These are phyloP conservation scores for Cercospora sesami DNA, from an alignment of 2,329 filamentous ascomycete genomes.

Conservation along the genomic window DNA sequence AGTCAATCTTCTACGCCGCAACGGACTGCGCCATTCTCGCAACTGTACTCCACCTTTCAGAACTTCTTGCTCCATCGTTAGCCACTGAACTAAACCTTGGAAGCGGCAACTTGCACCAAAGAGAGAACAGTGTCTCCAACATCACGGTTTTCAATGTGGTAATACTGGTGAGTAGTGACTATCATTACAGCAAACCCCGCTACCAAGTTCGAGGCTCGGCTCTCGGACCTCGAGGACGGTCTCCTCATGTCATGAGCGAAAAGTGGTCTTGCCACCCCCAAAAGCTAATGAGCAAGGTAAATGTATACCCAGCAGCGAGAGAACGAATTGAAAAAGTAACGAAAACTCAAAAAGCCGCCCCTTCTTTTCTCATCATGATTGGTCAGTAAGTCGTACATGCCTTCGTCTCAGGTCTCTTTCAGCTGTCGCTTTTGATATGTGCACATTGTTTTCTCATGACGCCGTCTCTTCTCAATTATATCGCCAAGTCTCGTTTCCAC, in stretches of 20 bases:
- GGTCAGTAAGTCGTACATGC: conserved; percentile 1
- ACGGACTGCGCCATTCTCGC: too few relatives aligned
- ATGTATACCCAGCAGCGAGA: background rate
- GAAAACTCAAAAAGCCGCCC: background rate
- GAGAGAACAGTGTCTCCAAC: background rate
- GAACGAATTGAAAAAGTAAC: background rate
- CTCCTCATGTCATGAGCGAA: background rate
- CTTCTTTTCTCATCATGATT: background rate
- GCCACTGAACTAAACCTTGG: background rate
- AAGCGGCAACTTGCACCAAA: background rate
- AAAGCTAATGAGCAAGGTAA: background rate
- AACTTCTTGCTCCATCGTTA: background rate
- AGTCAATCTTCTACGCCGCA: background rate
- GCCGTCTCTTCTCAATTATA: conserved; percentile 27
- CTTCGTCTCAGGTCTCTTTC: background rate
- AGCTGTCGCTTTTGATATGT: background rate
- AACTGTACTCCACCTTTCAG: background rate
- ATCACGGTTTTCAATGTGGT: background rate
- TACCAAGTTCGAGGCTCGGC: background rate
- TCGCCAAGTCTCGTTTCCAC: conserved; percentile 30
- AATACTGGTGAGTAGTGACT: background rate
- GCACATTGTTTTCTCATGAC: background rate
- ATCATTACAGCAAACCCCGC: background rate
- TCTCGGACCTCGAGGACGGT: background rate
- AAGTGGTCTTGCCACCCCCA: background rate